Conservation (phyloP, 495 filamentous ascomycete genomes). For the Penicillium angulare region DNA sequence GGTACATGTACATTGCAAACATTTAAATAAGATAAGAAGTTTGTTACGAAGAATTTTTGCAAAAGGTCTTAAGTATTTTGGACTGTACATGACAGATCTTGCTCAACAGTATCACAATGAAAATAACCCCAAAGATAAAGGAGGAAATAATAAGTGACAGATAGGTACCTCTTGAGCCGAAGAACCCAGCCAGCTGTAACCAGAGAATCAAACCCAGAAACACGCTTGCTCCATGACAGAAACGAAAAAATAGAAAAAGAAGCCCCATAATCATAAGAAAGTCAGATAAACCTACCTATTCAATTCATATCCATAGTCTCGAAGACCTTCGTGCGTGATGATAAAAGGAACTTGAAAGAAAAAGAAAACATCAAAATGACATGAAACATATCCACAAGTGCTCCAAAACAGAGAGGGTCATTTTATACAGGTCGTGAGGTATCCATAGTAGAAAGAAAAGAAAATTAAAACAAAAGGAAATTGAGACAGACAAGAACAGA, state of each 20-base stretch:
- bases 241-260: neutral
- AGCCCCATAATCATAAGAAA: conserved; percentile 2
- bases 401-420: conserved; percentile 6
- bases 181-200: too few species aligned
- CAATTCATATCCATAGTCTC: conserved; percentile 8
- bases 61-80: too few species aligned
- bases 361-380: conserved; percentile 8
- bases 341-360: neutral
- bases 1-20: too few species aligned
- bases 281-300: conserved; percentile 9
- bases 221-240: conserved; percentile 4
- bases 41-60: too few species aligned
- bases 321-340: neutral
- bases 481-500: neutral
- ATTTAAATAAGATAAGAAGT: too few species aligned
- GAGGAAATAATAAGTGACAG: too few species aligned
- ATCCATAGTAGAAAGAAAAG: conserved; percentile 2
- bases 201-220: conserved; percentile 1
- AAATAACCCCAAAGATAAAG: too few species aligned
- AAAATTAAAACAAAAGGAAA: neutral
- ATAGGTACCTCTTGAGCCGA: too few species aligned
- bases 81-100: too few species aligned
- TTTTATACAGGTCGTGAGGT: conserved; percentile 21
- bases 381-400: conserved; percentile 16
- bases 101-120: too few species aligned